Conservation (phyloP, 2,329 filamentous ascomycete genomes). For the Colletotrichum neosansevieriae region DNA sequence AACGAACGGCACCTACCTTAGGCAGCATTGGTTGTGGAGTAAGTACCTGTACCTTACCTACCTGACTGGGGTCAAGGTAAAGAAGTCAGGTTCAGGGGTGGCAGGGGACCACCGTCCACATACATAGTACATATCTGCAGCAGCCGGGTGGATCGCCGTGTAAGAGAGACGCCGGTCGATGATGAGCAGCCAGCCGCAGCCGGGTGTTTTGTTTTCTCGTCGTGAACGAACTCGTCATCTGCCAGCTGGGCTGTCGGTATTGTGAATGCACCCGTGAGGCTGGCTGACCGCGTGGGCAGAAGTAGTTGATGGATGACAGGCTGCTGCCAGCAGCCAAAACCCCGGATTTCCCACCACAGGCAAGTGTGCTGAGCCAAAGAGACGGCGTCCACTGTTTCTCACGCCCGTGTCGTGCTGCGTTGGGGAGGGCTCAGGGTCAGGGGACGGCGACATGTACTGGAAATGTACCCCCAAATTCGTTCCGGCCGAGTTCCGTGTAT, state of each 20-base stretch:
- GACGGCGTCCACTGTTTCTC: constrained; percentile 2
- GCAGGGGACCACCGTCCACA: constrained; percentile 14
- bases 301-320: background rate
- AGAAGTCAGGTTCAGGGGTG: constrained; percentile 14
- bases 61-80: background rate
- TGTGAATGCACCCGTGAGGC: background rate
- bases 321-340: constrained; percentile 8
- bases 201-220: constrained; percentile 15
- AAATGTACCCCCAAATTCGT: constrained; percentile 15
- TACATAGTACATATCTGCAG: too few relatives aligned
- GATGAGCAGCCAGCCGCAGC: constrained; percentile 29
- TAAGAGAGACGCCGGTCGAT: constrained; percentile 28
- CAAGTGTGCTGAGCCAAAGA: background rate
- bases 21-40: constrained; percentile 20
- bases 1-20: constrained; percentile 11
- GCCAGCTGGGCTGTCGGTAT: background rate
- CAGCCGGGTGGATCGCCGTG: constrained; percentile 33
- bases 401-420: constrained; percentile 16
- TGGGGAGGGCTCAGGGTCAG: constrained; percentile 14
- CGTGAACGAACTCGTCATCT: background rate
- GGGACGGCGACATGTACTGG: constrained; percentile 25
- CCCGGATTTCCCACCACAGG: constrained; percentile 21
- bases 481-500: constrained; percentile 36
- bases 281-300: background rate
- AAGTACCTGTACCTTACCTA: background rate